A percentile compares a stretch with the other conserved stretches of the same genome.
These are phyloP conservation scores for Cystobasidium pallidum DNA, from an alignment of 1,284 basidiomycete species.

Conservation along the genomic window DNA sequence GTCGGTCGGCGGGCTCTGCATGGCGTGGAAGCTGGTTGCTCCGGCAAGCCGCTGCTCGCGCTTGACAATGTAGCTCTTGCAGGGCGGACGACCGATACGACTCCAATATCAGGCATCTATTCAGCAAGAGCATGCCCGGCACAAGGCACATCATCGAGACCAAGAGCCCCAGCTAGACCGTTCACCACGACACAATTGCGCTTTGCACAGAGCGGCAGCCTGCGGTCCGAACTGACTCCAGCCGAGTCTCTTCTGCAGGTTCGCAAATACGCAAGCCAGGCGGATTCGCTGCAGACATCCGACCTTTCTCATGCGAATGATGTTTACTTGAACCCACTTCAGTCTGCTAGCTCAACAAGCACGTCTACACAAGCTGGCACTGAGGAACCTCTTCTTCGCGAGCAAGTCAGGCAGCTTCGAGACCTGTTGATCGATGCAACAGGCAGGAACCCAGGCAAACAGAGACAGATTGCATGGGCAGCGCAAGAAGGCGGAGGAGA, in stretches of 20 bases:
- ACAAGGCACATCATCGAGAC: background rate
- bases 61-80: background rate
- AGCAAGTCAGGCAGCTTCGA: background rate
- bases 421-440: constrained; percentile 5
- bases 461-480: constrained; percentile 24
- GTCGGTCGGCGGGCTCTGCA: background rate
- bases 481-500: constrained; percentile 29
- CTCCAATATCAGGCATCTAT: too few species aligned
- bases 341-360: too few species aligned
- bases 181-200: background rate
- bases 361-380: background rate
- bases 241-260: background rate
- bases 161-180: background rate
- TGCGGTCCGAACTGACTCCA: background rate
- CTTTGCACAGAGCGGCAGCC: background rate
- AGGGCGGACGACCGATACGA: too few species aligned
- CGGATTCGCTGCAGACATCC: background rate
- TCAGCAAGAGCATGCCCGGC: background rate
- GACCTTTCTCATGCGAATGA: background rate
- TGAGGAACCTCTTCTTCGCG: background rate
- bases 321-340: too few species aligned
- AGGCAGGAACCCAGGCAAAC: constrained; percentile 13
- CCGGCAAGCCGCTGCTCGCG: background rate
- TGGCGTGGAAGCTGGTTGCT: background rate
- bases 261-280: constrained; percentile 4